A percentile compares a stretch with the other conserved stretches of the same genome.
Evolutionary conservation across 768 basidiomycete species (phyloP).

Genomic region (Serendipita indica): DNA sequence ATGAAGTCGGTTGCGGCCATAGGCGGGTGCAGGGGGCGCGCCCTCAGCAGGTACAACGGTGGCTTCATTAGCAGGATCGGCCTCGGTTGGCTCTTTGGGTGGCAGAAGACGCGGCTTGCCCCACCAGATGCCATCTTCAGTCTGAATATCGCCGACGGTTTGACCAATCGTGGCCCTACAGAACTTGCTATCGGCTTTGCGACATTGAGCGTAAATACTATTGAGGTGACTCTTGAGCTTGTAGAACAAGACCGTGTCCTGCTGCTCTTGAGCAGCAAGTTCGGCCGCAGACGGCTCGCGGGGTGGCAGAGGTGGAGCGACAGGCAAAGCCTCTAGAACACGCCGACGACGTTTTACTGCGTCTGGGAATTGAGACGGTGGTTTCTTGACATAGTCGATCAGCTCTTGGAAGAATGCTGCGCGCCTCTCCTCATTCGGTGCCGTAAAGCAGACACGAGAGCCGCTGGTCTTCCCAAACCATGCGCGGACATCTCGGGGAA

Average conservation of each 20-base stretch:
- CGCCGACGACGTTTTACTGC: slow-evolving; percentile 72
- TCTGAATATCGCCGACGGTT: not conserved
- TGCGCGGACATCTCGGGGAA: slow-evolving; percentile 68
- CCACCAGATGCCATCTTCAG: slow-evolving; percentile 8
- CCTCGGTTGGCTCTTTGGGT: not conserved
- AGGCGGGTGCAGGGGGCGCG: slow-evolving; percentile 21
- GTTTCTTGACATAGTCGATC: slow-evolving; percentile 50
- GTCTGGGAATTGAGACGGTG: slow-evolving; percentile 81
- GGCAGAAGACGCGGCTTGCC: not conserved
- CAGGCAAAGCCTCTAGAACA: slow-evolving; percentile 67
- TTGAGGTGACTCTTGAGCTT: slow-evolving; percentile 83
- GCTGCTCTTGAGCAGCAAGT: slow-evolving; percentile 66
- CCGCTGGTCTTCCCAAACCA: slow-evolving; percentile 78
- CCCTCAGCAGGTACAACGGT: slow-evolving; percentile 19
- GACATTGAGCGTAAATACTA: slow-evolving; percentile 43
- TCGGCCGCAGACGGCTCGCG: slow-evolving; percentile 69
- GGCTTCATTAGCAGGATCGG: not conserved
- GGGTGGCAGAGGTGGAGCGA: slow-evolving; percentile 84
- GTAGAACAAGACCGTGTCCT: slow-evolving; percentile 61
- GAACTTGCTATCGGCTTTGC: slow-evolving; percentile 7
- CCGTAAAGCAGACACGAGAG: slow-evolving; percentile 50
- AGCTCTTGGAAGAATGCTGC: slow-evolving; percentile 62
- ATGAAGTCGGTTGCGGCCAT: slow-evolving; percentile 31
- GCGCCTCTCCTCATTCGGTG: slow-evolving; percentile 43
- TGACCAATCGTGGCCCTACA: slow-evolving; percentile 1